Evolutionary conservation across 352 stramenopile genomes (phyloP).

Genomic region (Hyaloperonospora arabidopsidis): DNA sequence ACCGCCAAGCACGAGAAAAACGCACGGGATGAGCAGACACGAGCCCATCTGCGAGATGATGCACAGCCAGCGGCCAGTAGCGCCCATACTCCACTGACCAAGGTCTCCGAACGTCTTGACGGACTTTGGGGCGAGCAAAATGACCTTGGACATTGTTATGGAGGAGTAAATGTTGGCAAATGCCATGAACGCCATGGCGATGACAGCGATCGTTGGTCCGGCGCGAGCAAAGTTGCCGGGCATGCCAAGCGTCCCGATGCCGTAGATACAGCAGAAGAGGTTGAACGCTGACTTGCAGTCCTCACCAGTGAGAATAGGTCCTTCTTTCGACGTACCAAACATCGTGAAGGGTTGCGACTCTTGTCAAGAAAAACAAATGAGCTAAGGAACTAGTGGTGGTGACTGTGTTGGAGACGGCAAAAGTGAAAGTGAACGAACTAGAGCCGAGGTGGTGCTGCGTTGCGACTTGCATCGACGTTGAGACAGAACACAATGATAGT

Average conservation of each 20-base stretch:
- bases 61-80: conserved; percentile 36
- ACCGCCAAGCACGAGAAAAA: conserved; percentile 20
- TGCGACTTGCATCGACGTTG: too few relatives aligned
- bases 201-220: conserved; percentile 31
- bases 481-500: too few relatives aligned
- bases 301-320: conserved; percentile 31
- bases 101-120: conserved; percentile 55
- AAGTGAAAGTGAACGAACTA: too few relatives aligned
- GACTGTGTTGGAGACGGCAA: too few relatives aligned
- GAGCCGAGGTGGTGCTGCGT: too few relatives aligned
- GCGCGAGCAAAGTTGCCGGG: conserved; percentile 45
- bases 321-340: background rate
- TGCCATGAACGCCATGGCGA: conserved; percentile 51
- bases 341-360: too few relatives aligned
- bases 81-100: conserved; percentile 47
- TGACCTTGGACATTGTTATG: conserved; percentile 40
- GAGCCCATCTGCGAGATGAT: conserved; percentile 45
- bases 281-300: conserved; percentile 38
- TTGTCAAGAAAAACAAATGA: too few relatives aligned
- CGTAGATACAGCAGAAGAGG: conserved; percentile 48
- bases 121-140: conserved; percentile 37
- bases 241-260: conserved; percentile 54
- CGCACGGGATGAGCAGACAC: conserved; percentile 31
- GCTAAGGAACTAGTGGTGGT: too few relatives aligned
- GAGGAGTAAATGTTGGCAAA: conserved; percentile 55